These are phyloP conservation scores for Asterella californica DNA, from an alignment of 225 moss, liverwort and hornwort species.

Conservation along the genomic window DNA sequence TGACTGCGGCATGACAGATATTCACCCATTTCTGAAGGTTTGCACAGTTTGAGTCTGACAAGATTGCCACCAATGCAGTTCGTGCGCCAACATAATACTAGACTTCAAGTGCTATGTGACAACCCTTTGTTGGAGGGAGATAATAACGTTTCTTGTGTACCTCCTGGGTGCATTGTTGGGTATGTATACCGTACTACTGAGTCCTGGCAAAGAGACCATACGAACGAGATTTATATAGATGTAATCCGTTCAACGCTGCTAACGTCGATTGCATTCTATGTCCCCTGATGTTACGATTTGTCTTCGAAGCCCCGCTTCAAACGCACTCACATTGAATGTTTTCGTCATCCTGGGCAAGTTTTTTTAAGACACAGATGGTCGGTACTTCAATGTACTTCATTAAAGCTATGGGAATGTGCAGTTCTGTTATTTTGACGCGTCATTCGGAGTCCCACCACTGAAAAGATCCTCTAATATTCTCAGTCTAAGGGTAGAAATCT, in stretches of 20 bases:
- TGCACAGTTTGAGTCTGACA: background rate
- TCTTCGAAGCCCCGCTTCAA: background rate
- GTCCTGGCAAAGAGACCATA: background rate
- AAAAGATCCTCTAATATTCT: too few species aligned
- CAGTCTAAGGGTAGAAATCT: too few species aligned
- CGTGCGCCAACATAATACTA: background rate
- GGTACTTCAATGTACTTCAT: too few species aligned
- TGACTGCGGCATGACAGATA: background rate
- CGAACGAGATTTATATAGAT: background rate
- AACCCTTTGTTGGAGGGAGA: conserved; percentile 2
- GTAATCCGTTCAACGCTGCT: background rate
- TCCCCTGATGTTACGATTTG: background rate
- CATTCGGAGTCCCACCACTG: too few species aligned
- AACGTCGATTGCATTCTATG: background rate
- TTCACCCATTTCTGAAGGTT: background rate
- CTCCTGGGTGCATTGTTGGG: background rate
- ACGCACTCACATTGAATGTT: too few species aligned
- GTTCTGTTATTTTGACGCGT: too few species aligned
- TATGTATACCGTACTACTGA: background rate
- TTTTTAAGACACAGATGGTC: too few species aligned
- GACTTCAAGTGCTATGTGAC: conserved; percentile 9
- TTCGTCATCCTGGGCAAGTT: too few species aligned
- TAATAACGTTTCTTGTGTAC: background rate
- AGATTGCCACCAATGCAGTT: background rate
- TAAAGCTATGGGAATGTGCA: too few species aligned